A percentile compares a stretch with the other conserved stretches of the same genome.
phyloP scores from a whole-genome alignment of 2,329 filamentous ascomycete genomes.

The Parastagonospora avenae region DNA sequence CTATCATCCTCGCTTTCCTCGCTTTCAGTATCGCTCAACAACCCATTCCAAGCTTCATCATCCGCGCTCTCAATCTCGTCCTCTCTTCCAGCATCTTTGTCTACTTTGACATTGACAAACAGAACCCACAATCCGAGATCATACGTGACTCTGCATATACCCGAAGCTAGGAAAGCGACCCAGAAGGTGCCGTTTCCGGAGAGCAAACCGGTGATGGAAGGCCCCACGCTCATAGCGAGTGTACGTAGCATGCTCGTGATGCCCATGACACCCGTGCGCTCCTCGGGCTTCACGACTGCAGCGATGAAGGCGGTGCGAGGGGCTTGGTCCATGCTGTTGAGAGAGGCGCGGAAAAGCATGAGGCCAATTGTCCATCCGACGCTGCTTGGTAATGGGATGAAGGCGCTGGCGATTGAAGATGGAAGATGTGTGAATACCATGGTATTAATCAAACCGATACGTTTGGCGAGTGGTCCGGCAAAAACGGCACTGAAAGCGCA shows the following conservation, averaged over 20 bases:
- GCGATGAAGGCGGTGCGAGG: conserved; percentile 70
- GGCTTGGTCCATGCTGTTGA: conserved; percentile 74
- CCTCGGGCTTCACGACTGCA: conserved; percentile 67
- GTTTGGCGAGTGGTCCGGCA: conserved; percentile 62
- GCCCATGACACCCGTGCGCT: conserved; percentile 73
- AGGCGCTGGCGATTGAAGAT: conserved; percentile 61
- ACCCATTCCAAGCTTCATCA: conserved; percentile 35
- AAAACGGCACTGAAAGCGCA: conserved; percentile 61
- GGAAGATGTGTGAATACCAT: conserved; percentile 59
- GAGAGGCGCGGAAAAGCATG: conserved; percentile 63
- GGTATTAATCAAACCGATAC: conserved; percentile 67
- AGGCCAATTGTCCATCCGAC: conserved; percentile 61
- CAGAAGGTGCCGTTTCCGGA: conserved; percentile 43
- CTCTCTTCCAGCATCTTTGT: conserved; percentile 19
- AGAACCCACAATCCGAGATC: conserved; percentile 46
- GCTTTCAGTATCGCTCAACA: conserved; percentile 37
- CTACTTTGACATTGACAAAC: conserved; percentile 44
- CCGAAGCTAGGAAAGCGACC: conserved; percentile 46
- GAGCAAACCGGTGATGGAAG: conserved; percentile 43
- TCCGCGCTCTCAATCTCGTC: conserved; percentile 29
- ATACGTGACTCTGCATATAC: conserved; percentile 42
- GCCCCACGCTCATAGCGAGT: conserved; percentile 58
- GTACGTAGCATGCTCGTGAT: conserved; percentile 67
- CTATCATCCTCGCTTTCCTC: conserved; percentile 24
- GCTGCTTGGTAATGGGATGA: conserved; percentile 60